phyloP scores from a whole-genome alignment of 116 monocot genomes.

The Papilionanthe hybrid region DNA sequence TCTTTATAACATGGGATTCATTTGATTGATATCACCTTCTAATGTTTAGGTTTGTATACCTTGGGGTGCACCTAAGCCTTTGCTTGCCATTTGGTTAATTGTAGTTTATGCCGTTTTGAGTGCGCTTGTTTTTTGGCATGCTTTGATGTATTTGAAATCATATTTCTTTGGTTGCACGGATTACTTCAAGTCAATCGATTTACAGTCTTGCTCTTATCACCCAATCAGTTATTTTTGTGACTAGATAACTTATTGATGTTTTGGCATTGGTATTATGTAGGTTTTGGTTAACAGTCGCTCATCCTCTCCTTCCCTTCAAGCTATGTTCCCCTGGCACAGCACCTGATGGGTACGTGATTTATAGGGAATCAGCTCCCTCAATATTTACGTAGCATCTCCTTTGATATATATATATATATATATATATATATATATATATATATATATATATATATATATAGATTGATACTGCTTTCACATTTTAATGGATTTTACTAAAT shows the following conservation, averaged over 20 bases:
- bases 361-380: neutral
- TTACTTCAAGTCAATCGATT: neutral
- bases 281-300: conserved; percentile 33
- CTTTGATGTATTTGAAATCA: neutral
- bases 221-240: neutral
- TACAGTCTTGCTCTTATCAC: neutral
- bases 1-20: neutral
- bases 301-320: conserved; percentile 27
- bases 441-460: no score
- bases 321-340: conserved; percentile 17
- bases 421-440: no score
- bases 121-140: neutral
- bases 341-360: conserved; percentile 29
- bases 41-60: neutral
- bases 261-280: conserved; percentile 13
- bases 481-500: no score
- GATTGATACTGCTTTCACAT: no score
- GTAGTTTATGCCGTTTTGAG: neutral
- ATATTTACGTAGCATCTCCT: neutral
- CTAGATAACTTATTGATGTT: neutral
- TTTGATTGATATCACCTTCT: neutral
- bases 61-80: neutral
- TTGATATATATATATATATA: no score
- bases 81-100: neutral
- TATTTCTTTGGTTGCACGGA: neutral